Evolutionary conservation across 2,329 filamentous ascomycete genomes (phyloP).

Genomic region (Lachnellula subtilissima): DNA sequence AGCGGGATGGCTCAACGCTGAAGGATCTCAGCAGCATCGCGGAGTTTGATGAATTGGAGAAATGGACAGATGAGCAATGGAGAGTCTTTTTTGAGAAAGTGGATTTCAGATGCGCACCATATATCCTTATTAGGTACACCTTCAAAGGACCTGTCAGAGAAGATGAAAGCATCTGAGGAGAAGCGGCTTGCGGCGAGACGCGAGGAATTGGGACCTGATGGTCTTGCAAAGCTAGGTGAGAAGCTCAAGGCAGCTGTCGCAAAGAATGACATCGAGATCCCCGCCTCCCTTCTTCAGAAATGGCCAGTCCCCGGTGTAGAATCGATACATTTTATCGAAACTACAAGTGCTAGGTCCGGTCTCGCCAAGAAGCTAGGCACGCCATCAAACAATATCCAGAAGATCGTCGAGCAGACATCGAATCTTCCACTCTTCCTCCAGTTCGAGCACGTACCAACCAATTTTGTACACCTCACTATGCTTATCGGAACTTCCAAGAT

Average conservation of each 20-base stretch:
- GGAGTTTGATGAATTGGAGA: conserved; percentile 65
- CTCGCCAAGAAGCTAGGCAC: conserved; percentile 67
- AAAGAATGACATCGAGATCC: conserved; percentile 85
- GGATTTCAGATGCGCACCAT: conserved; percentile 80
- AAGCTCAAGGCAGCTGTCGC: conserved; percentile 78
- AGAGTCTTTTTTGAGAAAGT: conserved; percentile 75
- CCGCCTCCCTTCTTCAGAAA: conserved; percentile 70
- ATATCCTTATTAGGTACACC: conserved; percentile 85
- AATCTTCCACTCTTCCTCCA: conserved; percentile 84
- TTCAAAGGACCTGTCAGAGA: conserved; percentile 71
- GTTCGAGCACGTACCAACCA: conserved; percentile 89
- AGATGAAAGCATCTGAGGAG: conserved; percentile 77
- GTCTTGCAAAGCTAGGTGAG: conserved; percentile 67
- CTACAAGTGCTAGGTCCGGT: conserved; percentile 77
- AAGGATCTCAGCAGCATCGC: conserved; percentile 50
- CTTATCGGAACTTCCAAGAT: conserved; percentile 74
- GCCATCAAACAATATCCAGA: conserved; percentile 65
- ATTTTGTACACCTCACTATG: conserved; percentile 82
- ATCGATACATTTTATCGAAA: conserved; percentile 92
- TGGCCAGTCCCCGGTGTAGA: conserved; percentile 82
- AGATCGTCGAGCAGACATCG: conserved; percentile 65
- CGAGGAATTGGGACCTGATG: conserved; percentile 73
- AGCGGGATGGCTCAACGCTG: conserved; percentile 74
- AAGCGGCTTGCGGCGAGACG: conserved; percentile 74
- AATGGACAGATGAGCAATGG: conserved; percentile 84